Conservation (phyloP, 208 protist species). For the Leishmania gerbilli region DNA sequence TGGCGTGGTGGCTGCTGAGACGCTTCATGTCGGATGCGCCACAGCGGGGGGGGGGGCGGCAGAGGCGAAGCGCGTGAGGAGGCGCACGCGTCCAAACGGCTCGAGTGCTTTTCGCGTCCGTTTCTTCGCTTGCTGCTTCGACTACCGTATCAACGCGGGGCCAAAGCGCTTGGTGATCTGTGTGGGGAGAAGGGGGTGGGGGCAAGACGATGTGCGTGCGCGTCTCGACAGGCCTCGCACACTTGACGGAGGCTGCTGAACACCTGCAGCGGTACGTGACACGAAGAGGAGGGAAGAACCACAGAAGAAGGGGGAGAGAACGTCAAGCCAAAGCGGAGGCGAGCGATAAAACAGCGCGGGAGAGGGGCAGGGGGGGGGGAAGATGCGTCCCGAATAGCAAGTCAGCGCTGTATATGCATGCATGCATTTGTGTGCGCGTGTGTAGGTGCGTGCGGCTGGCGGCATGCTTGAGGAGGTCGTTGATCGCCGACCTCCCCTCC, state of each 20-base stretch:
- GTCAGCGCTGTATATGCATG: not conserved
- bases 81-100: not conserved
- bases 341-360: not conserved
- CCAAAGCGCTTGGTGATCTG: not conserved
- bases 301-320: not conserved
- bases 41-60: not conserved
- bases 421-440: not conserved
- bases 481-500: not conserved
- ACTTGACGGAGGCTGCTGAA: not conserved
- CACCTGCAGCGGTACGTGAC: not conserved
- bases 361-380: not conserved
- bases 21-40: slow-evolving; percentile 12
- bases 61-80: not conserved
- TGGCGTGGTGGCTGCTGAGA: slow-evolving; percentile 10
- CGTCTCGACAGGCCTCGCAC: not conserved
- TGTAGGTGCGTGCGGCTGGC: not conserved
- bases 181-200: not conserved
- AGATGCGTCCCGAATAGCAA: not conserved
- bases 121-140: not conserved
- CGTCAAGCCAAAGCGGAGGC: not conserved
- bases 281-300: too few relatives aligned
- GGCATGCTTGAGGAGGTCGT: not conserved
- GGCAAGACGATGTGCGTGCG: not conserved
- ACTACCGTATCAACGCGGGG: not conserved
- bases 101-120: not conserved